These are phyloP conservation scores for Apiotrichum montevideense DNA, from an alignment of 1,284 basidiomycete genomes.

Conservation along the genomic window DNA sequence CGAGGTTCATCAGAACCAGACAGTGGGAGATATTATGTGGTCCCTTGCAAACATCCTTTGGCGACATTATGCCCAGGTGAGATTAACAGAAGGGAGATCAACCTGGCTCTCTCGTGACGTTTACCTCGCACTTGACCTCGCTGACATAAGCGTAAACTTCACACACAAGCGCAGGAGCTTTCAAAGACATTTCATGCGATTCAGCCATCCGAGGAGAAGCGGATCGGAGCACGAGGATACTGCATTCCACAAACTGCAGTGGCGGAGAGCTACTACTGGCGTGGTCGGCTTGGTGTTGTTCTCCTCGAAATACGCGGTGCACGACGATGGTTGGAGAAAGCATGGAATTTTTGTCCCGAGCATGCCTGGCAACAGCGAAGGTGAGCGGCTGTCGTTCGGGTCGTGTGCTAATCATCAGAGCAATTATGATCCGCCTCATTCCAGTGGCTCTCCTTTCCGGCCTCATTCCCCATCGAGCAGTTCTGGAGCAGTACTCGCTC, in stretches of 20 bases:
- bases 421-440: conserved; percentile 47
- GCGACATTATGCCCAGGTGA: conserved; percentile 36
- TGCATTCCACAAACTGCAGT: conserved; percentile 21
- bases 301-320: conserved; percentile 34
- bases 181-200: conserved; percentile 24
- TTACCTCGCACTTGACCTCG: too few relatives aligned
- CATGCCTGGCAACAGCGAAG: conserved; percentile 29
- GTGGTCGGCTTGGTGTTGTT: conserved; percentile 35
- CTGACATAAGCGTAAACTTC: conserved; percentile 29
- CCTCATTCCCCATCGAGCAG: conserved; percentile 24
- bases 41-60: conserved; percentile 34
- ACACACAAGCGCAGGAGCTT: conserved; percentile 37
- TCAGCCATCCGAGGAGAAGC: conserved; percentile 29
- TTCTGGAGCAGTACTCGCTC: conserved; percentile 41
- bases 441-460: conserved; percentile 46
- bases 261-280: conserved; percentile 41
- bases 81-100: not conserved
- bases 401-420: conserved; percentile 21
- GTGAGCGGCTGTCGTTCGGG: conserved; percentile 8
- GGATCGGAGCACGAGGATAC: conserved; percentile 22
- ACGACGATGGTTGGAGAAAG: conserved; percentile 34
- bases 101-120: too few relatives aligned
- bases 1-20: conserved; percentile 1
- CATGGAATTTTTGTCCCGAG: conserved; percentile 29
- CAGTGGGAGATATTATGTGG: conserved; percentile 36